Conservation (phyloP, 75 land plant genomes). For the Picea sitchensis region DNA sequence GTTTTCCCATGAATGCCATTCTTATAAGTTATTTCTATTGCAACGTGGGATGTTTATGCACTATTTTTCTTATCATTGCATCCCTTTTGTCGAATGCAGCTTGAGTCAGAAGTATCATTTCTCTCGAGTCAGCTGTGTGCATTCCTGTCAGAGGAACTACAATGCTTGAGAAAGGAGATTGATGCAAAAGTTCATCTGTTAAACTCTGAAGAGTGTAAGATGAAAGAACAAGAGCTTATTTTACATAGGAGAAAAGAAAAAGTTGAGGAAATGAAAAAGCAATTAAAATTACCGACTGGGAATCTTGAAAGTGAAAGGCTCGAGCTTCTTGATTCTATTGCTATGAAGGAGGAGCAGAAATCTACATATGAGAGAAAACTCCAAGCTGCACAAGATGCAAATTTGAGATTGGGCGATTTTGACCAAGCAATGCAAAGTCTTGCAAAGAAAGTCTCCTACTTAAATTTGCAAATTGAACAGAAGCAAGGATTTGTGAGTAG, state of each 20-base stretch:
- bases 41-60: no score
- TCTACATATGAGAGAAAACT: constrained; percentile 14
- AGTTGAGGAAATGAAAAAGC: constrained; percentile 9
- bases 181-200: constrained; percentile 7
- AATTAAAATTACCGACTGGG: background rate
- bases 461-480: constrained; percentile 12
- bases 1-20: no score
- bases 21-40: no score
- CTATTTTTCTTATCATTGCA: background rate
- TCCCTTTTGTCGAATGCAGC: constrained; percentile 12
- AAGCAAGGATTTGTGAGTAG: constrained; percentile 13
- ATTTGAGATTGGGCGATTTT: background rate
- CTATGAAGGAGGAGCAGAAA: constrained; percentile 22
- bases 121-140: background rate
- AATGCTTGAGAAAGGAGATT: constrained; percentile 6
- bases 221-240: constrained; percentile 11
- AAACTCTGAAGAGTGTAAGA: background rate
- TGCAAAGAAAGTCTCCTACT: background rate
- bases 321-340: constrained; percentile 6
- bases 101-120: constrained; percentile 11
- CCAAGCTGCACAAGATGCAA: background rate
- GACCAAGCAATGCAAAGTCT: constrained; percentile 5
- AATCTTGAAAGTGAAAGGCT: constrained; percentile 2
- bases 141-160: constrained; percentile 1
- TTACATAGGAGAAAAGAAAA: background rate